Evolutionary conservation across 2,329 filamentous ascomycete genomes (phyloP), one percentile per base, ranked within the genome.

Genomic region (Tolypocladium amazonense): DNA sequence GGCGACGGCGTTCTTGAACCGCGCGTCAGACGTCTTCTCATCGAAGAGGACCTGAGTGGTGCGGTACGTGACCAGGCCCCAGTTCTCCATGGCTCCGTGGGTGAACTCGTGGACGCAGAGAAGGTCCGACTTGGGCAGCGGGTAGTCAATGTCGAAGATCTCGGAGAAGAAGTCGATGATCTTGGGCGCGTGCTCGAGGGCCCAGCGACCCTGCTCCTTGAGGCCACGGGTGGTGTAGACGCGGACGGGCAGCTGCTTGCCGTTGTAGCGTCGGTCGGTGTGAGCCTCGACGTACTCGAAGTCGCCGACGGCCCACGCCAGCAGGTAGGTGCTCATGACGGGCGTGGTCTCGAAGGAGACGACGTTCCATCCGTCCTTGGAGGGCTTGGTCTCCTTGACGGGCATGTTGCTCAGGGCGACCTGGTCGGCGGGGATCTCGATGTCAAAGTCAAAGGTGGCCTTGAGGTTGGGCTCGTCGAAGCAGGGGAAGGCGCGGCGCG

Each of bases 401-500:
- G 91, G 92, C 93, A 97, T 97, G 77, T 97, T 97, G 77, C 90
- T 95, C 54, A 97, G 80, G 18, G 92, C 94, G 47, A 91, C 87
- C 74, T 94, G 88, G 65, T 93, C 90, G 55, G 88, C 87, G 20
- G 94, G 93, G 55, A 97, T 83, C 77, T 97, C 93, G 63, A 99
- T 88, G 69, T 92, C 83, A 61, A 99, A 89, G 73, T 97, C 92
- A 70, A 97, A 97, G 2, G 92, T 93, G 14, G 94, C 91, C 77
- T 99, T 99, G 64, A 97, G 82, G 69, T 96, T 96, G 50, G 94
- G 94, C 77, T 99, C 94, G 71, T 99, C 94, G 70, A 97, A 97
- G 78, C 94, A 99, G 56, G 94, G 94, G 76, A 99, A 97, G 11
- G 94, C 93, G 65, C 92, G 84, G 65, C 94, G 88, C 62, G 94